A percentile compares a stretch with the other conserved stretches of the same genome.
Evolutionary conservation across 495 filamentous ascomycete genomes (phyloP).

Genomic region (Sordaria brevicollis): DNA sequence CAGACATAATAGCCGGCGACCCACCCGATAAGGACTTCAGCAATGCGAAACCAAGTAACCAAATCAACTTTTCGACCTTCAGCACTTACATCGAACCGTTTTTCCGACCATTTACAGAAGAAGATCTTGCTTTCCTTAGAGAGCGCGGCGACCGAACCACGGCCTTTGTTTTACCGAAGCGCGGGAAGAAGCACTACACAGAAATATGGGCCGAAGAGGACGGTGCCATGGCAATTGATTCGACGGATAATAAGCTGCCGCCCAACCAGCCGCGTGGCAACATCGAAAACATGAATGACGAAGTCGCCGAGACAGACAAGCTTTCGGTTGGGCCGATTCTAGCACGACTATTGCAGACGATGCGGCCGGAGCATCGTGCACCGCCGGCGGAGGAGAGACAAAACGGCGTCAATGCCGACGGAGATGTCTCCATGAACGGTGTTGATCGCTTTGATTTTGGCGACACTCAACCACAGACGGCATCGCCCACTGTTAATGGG

Average conservation of each 20-base stretch:
- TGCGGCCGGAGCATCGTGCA: constrained; percentile 72
- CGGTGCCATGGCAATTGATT: constrained; percentile 59
- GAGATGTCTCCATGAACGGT: constrained; percentile 32
- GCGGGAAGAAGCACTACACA: constrained; percentile 74
- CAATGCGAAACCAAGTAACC: constrained; percentile 84
- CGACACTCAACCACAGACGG: not conserved
- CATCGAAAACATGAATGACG: constrained; percentile 78
- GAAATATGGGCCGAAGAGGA: constrained; percentile 94
- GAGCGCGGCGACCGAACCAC: constrained; percentile 77
- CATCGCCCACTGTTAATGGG: constrained; percentile 35
- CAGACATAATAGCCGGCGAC: constrained; percentile 74
- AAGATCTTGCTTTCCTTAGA: constrained; percentile 87
- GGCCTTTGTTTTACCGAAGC: constrained; percentile 77
- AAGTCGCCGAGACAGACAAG: constrained; percentile 74
- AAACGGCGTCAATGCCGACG: constrained; percentile 48
- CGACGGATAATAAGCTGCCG: constrained; percentile 49
- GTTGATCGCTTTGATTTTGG: constrained; percentile 9
- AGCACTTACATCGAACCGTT: constrained; percentile 80
- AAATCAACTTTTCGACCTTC: constrained; percentile 87
- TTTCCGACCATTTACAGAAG: constrained; percentile 82
- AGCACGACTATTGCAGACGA: constrained; percentile 67
- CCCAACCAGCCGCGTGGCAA: constrained; percentile 75
- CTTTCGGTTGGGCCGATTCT: constrained; percentile 82
- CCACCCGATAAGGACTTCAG: constrained; percentile 92
- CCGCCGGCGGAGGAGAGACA: constrained; percentile 47